Evolutionary conservation across 2,329 filamentous ascomycete species (phyloP), one percentile per base, ranked within the genome.

Genomic region (Bipolaris gigantea): DNA sequence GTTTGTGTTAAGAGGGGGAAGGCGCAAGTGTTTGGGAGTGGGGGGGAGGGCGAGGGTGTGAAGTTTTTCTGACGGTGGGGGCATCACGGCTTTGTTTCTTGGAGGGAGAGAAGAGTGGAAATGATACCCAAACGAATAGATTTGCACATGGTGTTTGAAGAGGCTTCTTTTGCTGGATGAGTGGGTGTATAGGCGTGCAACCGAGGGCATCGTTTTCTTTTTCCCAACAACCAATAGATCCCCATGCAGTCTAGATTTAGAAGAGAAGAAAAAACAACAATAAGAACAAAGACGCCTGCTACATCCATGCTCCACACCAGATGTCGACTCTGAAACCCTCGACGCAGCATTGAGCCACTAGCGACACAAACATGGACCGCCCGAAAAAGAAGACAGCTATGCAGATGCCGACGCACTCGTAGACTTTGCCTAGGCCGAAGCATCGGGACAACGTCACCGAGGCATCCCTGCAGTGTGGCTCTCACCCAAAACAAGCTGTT

Each of bases 21-120:
- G 77, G 93, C 92, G 13, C 93, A 97, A 75, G 86, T 97, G 23
- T 97, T 99, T 77, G 93, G 93, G 32, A 84, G 85, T 49, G 92
- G 93, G 67, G 73, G 71, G 25, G 52, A 55, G 4, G 89, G 90
- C 56, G 85, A 89, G 68, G 94, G 94, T 67, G 91, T 97, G 61
- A 99, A 99, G 79, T 97, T 99, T 79, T 97, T 97, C 11, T 59
- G 35, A 45, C n/a, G n/a, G n/a, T n/a, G 30, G 19, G 7, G 9
- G 3, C 4, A 15, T 23, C 15, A 4, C 7, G 25, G 7, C 7
- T 27, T 27, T 10, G n/a, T n/a, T n/a, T n/a, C n/a, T 27, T 27
- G 8, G 21, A 13, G 16, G n/a, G 11, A 19, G 23, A 6, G 21
- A 23, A 6, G 27, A 32, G 39, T 21, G 27, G 21, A 9, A 19